Base-by-base conservation (phyloP, 2,329 filamentous ascomycete species). In the Alternaria sp. region DNA sequence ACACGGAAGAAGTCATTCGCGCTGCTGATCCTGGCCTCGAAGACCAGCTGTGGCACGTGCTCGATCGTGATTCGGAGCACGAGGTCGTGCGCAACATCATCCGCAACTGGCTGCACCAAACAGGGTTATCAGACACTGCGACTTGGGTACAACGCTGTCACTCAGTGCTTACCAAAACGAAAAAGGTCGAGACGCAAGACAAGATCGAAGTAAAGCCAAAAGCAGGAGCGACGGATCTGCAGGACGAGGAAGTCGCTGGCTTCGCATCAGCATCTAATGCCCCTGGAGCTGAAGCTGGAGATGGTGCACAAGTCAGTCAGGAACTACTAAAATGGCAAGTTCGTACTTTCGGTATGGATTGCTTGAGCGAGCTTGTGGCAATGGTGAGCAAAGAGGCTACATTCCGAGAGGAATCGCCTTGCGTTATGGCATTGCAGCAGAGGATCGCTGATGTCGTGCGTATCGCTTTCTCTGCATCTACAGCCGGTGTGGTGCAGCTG, bases 401-500 rank as follows among this genome's bases (percentile, higher is more conserved):
- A 20, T 87, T 90, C 30, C 90, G 93, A 62, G 91, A 92, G 34
- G 91, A 93, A 38, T 93, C 93, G 6, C 84, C 86, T 3, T 92
- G 93, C 5, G 91, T 96, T 73, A 80, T 86, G 46, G 92, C 91
- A 5, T 82, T 99, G 27, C 94, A 99, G 78, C 86, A 87, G 62
- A 90, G 89, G 72, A 88, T 99, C 57, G 94, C 92, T 3, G 95
- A 99, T 77, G 92, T 99, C 25, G 93, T 99, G 59, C 90, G 93
- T 52, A 97, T 98, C 85, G 94, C 95, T 0, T 99, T 99, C 79
- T 97, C 95, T 11, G 95, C 95, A 0, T 98, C 94, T 1, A 99
- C 95, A 0, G 94, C 94, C 2, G 92, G 92, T 67, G 94, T 99
- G 0, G 87, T 97, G 25, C 92, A 97, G 73, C 85, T 99, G 60